Evolutionary conservation across 2,329 filamentous ascomycete genomes (phyloP), one percentile per base, ranked within the genome.

Genomic region (Alternaria atra): DNA sequence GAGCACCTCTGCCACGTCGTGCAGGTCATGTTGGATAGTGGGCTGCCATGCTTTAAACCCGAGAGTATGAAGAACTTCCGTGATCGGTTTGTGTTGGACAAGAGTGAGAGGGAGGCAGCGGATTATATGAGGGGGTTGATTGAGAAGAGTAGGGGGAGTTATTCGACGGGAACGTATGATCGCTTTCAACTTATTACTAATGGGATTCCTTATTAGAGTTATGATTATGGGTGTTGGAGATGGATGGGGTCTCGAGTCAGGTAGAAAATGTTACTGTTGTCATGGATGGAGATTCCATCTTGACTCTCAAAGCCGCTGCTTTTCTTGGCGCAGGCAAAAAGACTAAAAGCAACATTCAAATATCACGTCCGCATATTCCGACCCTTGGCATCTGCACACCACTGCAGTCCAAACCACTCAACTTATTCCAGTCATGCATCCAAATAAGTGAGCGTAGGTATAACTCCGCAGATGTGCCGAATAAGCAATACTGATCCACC

Each of bases 141-240:
- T 74, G 90, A 90, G 83, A 96, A 91, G 85, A 97, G 94, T 77
- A 92, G 95, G 74, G 87, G 90, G 60, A 97, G 92, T 81, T 92
- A 95, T 77, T 94, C 91, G 58, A 99, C 95, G 1, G 93, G 92
- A 67, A 91, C 94, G 48, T 99, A 99, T 79, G 96, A 99, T 81
- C 92, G 97, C 79, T 99, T 97, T 85, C 95, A 99, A 84, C 83
- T 97, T 73, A 83, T 97, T 80, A 98, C 95, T 32, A 98, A 99
- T 76, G 95, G 94, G 6, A 99, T 99, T 78, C 95, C 95, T 34
- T 98, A 96, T 76, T 97, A 85, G 40, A 27, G 8, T 23, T 12
- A 2, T 5, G 15, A 23, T 6, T 34, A 6, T 4, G 7, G 39
- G 55, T 20, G 20, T 20, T 20, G 20, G 13, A n/a, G 15, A 17